Evolutionary conservation across 306 rosid genomes (phyloP).

Genomic region (Oxytropis ochrocephala): DNA sequence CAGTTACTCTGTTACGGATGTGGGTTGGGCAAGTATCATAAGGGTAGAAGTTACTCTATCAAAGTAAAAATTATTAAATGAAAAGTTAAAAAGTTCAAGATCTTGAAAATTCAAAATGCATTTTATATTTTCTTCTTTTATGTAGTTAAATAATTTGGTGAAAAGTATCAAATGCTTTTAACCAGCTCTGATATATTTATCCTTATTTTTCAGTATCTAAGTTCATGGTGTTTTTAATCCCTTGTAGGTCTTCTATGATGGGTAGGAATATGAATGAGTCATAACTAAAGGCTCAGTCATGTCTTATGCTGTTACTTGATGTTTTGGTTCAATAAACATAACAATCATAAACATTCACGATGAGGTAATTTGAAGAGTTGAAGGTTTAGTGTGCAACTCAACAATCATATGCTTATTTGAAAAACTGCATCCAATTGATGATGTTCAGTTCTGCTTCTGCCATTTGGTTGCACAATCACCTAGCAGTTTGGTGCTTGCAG

Average conservation of each 20-base stretch:
- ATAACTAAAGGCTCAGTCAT: slow-evolving; percentile 16
- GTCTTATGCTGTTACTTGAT: neutral
- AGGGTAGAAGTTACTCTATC: neutral
- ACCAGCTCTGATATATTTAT: neutral
- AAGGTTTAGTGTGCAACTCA: neutral
- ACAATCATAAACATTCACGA: neutral
- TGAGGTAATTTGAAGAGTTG: neutral
- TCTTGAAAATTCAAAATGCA: neutral
- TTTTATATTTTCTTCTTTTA: neutral
- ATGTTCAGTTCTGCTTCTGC: neutral
- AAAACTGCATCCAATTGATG: neutral
- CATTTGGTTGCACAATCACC: neutral
- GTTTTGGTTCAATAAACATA: slow-evolving; percentile 3
- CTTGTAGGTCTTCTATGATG: slow-evolving; percentile 15
- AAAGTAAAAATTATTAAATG: neutral
- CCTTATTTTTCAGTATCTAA: neutral
- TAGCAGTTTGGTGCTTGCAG: neutral
- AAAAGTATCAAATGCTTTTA: neutral
- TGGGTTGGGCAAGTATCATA: neutral
- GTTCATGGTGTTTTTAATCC: neutral
- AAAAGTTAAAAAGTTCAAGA: neutral
- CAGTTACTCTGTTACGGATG: neutral
- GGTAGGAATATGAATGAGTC: slow-evolving; percentile 26
- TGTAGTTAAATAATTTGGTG: neutral
- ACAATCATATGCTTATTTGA: neutral